These are phyloP conservation scores for Schizosaccharomyces japonicus DNA, from an alignment of 805 yeast species.

Conservation along the genomic window DNA sequence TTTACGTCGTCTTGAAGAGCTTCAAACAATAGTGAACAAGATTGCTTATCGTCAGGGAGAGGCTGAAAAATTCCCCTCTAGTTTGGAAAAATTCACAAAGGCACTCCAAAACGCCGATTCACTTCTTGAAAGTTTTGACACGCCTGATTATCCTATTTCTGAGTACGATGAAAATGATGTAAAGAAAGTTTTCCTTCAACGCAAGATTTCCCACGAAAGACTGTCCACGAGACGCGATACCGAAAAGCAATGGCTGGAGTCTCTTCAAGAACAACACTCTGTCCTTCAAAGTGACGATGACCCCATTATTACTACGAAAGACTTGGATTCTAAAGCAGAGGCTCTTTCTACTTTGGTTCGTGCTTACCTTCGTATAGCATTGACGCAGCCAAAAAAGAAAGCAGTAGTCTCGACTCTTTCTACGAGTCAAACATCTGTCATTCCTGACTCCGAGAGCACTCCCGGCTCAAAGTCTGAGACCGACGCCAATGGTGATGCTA, in stretches of 20 bases:
- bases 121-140: not conserved
- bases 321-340: not conserved
- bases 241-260: not conserved
- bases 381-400: not conserved
- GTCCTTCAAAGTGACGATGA: not conserved
- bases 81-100: constrained; percentile 7
- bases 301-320: not conserved
- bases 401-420: too few species aligned
- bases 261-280: not conserved
- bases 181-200: not conserved
- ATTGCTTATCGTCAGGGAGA: not conserved
- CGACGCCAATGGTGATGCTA: too few species aligned
- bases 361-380: not conserved
- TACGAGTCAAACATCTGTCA: too few species aligned
- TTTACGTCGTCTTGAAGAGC: not conserved
- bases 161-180: constrained; percentile 1
- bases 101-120: not conserved
- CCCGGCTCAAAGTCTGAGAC: too few species aligned
- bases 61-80: not conserved
- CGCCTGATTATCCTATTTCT: not conserved
- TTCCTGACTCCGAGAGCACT: too few species aligned
- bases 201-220: not conserved
- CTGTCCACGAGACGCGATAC: not conserved
- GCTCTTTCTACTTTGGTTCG: not conserved
- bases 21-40: not conserved